Evolutionary conservation across 305 asterid species (phyloP).

Genomic region (Andrographis paniculata): DNA sequence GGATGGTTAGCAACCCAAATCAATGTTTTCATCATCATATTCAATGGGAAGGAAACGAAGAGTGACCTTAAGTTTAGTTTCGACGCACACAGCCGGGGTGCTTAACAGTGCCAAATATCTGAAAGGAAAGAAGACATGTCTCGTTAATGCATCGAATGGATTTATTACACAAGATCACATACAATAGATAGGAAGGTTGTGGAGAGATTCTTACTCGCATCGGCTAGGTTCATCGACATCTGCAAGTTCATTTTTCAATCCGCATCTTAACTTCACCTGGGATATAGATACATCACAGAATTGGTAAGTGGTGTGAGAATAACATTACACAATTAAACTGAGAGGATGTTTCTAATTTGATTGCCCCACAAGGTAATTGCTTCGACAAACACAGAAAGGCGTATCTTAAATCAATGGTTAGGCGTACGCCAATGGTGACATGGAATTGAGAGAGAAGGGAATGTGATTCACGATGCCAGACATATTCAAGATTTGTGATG

Average conservation of each 20-base stretch:
- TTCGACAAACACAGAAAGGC: too few species aligned
- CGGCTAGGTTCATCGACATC: slow-evolving; percentile 98
- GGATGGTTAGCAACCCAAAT: too few species aligned
- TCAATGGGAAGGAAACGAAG: background rate
- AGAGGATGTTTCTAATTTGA: background rate
- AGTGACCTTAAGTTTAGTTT: slow-evolving; percentile 64
- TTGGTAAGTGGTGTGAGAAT: slow-evolving; percentile 2
- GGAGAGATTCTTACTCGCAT: slow-evolving; percentile 66
- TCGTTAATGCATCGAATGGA: too few species aligned
- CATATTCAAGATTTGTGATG: slow-evolving; percentile 5
- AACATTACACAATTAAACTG: background rate
- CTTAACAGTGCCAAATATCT: slow-evolving; percentile 72
- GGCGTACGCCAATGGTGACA: too few species aligned
- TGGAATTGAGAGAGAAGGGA: too few species aligned
- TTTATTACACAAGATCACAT: background rate
- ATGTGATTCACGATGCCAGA: slow-evolving; percentile 14
- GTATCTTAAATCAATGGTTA: too few species aligned
- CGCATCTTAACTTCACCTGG: slow-evolving; percentile 90
- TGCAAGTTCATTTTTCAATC: slow-evolving; percentile 67
- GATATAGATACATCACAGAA: slow-evolving; percentile 7
- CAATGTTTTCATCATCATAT: too few species aligned
- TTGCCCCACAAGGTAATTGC: too few species aligned
- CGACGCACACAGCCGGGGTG: slow-evolving; percentile 78
- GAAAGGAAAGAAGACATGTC: too few species aligned
- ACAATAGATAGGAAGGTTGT: background rate